Conservation (phyloP, 179 eudicot species). For the Patellifolia procumbens region DNA sequence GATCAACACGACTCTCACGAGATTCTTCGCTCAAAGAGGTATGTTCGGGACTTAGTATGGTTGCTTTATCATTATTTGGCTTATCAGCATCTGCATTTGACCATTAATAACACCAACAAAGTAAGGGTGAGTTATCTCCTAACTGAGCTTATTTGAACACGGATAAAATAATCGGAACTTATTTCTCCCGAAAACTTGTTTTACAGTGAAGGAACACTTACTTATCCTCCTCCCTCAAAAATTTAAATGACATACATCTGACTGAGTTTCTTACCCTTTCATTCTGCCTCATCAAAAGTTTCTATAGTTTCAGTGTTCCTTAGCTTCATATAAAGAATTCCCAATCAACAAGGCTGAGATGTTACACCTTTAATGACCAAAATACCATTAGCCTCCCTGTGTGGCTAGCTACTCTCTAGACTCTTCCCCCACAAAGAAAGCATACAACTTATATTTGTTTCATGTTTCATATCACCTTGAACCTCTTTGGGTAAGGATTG, state of each 20-base stretch:
- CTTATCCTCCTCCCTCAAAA: neutral
- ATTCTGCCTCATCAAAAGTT: neutral
- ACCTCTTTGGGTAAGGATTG: neutral
- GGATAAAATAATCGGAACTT: too few relatives aligned
- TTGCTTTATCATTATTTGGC: conserved; percentile 82
- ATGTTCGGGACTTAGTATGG: conserved; percentile 69
- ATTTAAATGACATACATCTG: neutral
- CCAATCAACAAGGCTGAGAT: neutral
- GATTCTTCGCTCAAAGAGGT: conserved; percentile 69
- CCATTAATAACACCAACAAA: conserved; percentile 8
- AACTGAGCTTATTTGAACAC: too few relatives aligned
- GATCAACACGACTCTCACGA: conserved; percentile 53
- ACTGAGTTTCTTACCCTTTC: too few relatives aligned
- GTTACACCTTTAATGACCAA: neutral
- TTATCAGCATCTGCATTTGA: conserved; percentile 66
- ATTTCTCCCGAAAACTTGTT: too few relatives aligned
- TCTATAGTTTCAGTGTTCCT: neutral
- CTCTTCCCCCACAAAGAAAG: too few relatives aligned
- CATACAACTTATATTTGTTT: neutral
- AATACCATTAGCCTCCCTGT: neutral
- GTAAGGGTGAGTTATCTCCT: too few relatives aligned
- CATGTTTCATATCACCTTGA: neutral
- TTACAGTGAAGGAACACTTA: too few relatives aligned
- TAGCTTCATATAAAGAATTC: neutral
- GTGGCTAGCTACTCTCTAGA: neutral